Conservation (phyloP, 129 eudicot species). For the Pulicaria dysenterica region DNA sequence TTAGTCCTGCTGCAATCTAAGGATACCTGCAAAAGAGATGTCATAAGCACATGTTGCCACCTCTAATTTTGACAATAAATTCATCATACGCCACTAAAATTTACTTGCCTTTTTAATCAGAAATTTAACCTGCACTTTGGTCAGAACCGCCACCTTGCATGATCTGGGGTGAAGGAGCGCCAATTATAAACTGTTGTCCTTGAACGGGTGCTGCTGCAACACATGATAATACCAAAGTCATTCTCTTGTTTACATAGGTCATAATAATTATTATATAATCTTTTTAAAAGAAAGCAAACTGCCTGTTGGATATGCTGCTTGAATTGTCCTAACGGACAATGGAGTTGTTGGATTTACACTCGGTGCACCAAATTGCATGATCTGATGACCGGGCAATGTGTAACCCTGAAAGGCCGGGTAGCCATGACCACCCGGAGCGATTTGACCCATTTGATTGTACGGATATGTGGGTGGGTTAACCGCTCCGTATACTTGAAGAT, state of each 20-base stretch:
- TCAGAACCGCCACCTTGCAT: constrained; percentile 83
- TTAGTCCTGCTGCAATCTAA: constrained; percentile 98
- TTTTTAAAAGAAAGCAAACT: constrained; percentile 24
- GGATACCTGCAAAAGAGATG: constrained; percentile 47
- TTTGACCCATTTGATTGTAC: constrained; percentile 73
- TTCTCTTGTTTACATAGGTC: constrained; percentile 1
- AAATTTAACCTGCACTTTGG: constrained; percentile 80
- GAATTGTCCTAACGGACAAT: constrained; percentile 69
- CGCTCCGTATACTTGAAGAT: constrained; percentile 77
- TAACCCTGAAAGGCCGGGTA: constrained; percentile 68
- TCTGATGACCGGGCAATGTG: constrained; percentile 74
- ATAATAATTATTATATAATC: not conserved
- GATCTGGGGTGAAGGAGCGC: constrained; percentile 69
- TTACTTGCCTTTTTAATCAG: constrained; percentile 51
- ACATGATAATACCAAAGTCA: constrained; percentile 52
- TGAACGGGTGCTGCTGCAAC: constrained; percentile 62
- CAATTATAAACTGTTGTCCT: constrained; percentile 70
- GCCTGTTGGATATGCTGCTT: constrained; percentile 71
- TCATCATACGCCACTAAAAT: not conserved
- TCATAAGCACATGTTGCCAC: not conserved
- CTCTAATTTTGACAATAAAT: not conserved
- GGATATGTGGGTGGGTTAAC: constrained; percentile 72
- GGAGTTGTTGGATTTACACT: constrained; percentile 61
- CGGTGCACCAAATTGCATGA: constrained; percentile 76
- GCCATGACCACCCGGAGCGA: constrained; percentile 57